Conservation (phyloP, 768 basidiomycete genomes). For the Phylloporus sp. region DNA sequence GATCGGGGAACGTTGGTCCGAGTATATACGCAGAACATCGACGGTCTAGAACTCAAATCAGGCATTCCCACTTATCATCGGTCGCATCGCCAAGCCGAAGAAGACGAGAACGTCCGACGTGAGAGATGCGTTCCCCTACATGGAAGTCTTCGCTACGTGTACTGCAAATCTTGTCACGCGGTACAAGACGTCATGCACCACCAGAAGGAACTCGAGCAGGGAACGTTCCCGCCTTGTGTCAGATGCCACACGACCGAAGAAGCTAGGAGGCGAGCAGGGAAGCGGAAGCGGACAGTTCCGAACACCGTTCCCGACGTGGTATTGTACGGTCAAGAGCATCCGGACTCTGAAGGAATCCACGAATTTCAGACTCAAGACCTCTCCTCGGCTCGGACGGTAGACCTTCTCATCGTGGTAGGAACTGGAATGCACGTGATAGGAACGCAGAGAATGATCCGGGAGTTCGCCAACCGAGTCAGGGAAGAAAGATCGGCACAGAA, state of each 20-base stretch:
- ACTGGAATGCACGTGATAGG: conserved; percentile 12
- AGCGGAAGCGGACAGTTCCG: background rate
- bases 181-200: background rate
- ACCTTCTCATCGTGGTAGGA: conserved; percentile 10
- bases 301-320: conserved; percentile 9
- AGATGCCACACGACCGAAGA: background rate
- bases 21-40: conserved; percentile 14
- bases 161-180: conserved; percentile 5
- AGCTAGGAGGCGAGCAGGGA: background rate
- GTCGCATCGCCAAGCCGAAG: background rate
- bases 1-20: conserved; percentile 3
- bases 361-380: conserved; percentile 7
- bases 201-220: background rate
- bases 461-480: background rate
- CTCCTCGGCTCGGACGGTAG: background rate
- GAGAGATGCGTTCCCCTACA: conserved; percentile 7
- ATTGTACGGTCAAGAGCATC: conserved; percentile 9
- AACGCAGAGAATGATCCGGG: conserved; percentile 8
- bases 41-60: conserved; percentile 8
- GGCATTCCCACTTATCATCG: conserved; percentile 7
- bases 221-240: conserved; percentile 4
- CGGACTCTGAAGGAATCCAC: background rate
- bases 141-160: conserved; percentile 4
- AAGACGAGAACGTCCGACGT: background rate
- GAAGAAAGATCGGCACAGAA: no score